These are phyloP conservation scores for Flaveria sonorensis DNA, from an alignment of 129 eudicot genomes.

Conservation along the genomic window DNA sequence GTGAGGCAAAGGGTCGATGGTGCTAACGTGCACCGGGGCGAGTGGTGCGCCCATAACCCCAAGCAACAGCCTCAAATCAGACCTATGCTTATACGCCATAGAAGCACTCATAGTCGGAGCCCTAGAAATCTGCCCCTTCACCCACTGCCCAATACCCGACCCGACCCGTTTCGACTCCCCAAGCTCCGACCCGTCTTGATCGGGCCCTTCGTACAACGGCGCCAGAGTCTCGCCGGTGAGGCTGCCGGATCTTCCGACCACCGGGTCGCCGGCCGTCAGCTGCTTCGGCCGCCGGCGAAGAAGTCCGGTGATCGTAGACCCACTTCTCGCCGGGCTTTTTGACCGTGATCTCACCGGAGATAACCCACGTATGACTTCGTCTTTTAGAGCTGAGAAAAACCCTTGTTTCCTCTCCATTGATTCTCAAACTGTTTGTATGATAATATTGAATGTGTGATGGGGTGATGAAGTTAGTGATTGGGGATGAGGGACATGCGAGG, in stretches of 20 bases:
- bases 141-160: constrained; percentile 68
- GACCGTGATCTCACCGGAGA: constrained; percentile 76
- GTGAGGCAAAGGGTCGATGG: constrained; percentile 72
- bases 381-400: constrained; percentile 71
- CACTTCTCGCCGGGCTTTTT: constrained; percentile 51
- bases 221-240: constrained; percentile 63
- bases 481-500: constrained; percentile 5
- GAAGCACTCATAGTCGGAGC: constrained; percentile 56
- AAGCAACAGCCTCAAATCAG: constrained; percentile 81
- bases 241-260: constrained; percentile 64
- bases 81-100: constrained; percentile 49
- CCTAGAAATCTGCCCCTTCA: constrained; percentile 70
- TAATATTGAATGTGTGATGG: neutral
- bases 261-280: constrained; percentile 35
- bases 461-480: constrained; percentile 29
- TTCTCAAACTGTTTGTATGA: neutral
- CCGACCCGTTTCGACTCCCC: constrained; percentile 81
- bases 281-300: constrained; percentile 42
- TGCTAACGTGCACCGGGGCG: constrained; percentile 74
- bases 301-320: constrained; percentile 46
- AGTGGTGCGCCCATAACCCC: constrained; percentile 96
- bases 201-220: constrained; percentile 83
- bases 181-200: constrained; percentile 60
- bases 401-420: constrained; percentile 65
- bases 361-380: constrained; percentile 78